Evolutionary conservation across 345 rosid genomes (phyloP), one percentile per base, ranked within the genome.

Genomic region (Acer yangbiense): DNA sequence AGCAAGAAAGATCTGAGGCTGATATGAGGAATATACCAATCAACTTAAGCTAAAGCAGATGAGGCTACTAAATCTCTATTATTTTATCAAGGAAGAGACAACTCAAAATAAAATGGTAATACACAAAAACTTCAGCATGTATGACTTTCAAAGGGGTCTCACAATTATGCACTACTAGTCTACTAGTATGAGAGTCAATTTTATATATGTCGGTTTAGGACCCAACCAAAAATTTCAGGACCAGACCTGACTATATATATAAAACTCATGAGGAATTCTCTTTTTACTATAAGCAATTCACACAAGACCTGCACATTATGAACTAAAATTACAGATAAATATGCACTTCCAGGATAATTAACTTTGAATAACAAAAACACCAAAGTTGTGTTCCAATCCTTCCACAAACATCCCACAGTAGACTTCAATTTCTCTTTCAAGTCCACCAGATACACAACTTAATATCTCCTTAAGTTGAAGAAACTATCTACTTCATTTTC

Each of bases 21-120:
- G 97, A 93, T 90, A 74, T 81, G 98, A 65, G 90, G 9, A 7
- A 43, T 43, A 90, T 35, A 35, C 77, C 88, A 88, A 71, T 54
- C 87, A 67, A 98, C 97, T 58, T 82, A 77, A 55, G 90, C 93
- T 75, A 95, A 95, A 86, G 97, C 98, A 76, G 93, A 87, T 41
- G 97, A 93, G 85, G 97, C 98, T 80, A 91, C 97, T 77, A 95
- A 86, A 82, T 79, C 83, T 77, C 89, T 92, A 74, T 85, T 58
- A 77, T 73, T 69, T 43, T 43, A 43, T 43, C 46, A 43, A 17
- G 29, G 13, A 68, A 68, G 11, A 68, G 29, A n/a, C 1, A 43
- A 41, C 52, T n/a, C 48, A 43, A 68, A 9, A 9, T 10, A 43
- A 23, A 67, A 35, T 10, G 44, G 54, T 21, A 13, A 1, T 43